A percentile compares a stretch with the other conserved stretches of the same genome.
These are phyloP conservation scores for Pseudopyrenochaeta lycopersici DNA, from an alignment of 2,329 filamentous ascomycete genomes.

Conservation along the genomic window DNA sequence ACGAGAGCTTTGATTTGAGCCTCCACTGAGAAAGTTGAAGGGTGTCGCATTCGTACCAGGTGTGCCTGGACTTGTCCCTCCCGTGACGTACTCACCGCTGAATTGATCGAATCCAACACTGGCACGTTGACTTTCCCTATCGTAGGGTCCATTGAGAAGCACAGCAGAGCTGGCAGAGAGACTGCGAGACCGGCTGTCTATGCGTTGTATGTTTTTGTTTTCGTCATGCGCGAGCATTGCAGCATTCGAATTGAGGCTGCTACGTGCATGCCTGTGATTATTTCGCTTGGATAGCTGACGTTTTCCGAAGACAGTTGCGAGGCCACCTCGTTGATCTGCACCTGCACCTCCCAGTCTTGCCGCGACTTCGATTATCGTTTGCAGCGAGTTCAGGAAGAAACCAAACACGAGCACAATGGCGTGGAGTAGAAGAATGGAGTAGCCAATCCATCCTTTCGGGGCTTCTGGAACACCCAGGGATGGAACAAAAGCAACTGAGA, in stretches of 20 bases:
- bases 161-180: constrained; percentile 70
- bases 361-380: constrained; percentile 88
- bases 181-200: constrained; percentile 64
- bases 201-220: constrained; percentile 67
- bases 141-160: constrained; percentile 62
- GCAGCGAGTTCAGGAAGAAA: constrained; percentile 90
- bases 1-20: constrained; percentile 54
- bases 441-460: constrained; percentile 93
- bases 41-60: constrained; percentile 75
- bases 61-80: constrained; percentile 72
- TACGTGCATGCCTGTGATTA: constrained; percentile 71
- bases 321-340: constrained; percentile 77
- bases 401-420: constrained; percentile 85
- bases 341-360: constrained; percentile 85
- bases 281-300: constrained; percentile 83
- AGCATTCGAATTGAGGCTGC: constrained; percentile 83
- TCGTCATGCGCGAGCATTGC: constrained; percentile 79
- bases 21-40: constrained; percentile 72
- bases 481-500: constrained; percentile 76
- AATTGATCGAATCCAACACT: constrained; percentile 65
- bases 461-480: constrained; percentile 80
- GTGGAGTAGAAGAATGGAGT: constrained; percentile 87
- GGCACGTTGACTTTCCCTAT: constrained; percentile 51
- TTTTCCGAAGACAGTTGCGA: constrained; percentile 88
- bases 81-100: constrained; percentile 58